Evolutionary conservation across 148 eudicot species (phyloP).

Genomic region (Cornus kousa): DNA sequence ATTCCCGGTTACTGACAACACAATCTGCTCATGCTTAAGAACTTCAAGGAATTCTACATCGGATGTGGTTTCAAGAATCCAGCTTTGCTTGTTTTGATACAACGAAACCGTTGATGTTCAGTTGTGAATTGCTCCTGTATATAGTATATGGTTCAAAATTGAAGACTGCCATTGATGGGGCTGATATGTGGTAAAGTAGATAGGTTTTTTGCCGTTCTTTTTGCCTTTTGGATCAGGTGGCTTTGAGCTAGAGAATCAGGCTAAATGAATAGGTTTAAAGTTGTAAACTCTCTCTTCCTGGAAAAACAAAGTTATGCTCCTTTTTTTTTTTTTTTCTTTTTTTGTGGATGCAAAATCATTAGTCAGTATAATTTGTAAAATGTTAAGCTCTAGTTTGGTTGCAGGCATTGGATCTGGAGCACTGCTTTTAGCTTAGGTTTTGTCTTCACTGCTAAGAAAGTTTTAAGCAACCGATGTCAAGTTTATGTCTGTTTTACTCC

Average conservation of each 20-base stretch:
- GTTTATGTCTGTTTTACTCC: too few species aligned
- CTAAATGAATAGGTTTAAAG: background rate
- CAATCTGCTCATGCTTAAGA: conserved; percentile 40
- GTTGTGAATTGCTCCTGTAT: background rate
- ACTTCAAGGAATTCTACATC: background rate
- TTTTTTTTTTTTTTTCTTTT: background rate
- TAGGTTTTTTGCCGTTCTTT: too few species aligned
- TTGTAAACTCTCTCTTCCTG: background rate
- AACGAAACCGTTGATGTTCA: background rate
- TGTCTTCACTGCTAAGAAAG: too few species aligned
- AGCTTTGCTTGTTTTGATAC: background rate
- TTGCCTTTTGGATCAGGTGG: background rate
- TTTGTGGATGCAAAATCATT: too few species aligned
- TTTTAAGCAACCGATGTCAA: too few species aligned
- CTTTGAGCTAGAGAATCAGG: background rate
- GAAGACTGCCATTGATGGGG: background rate
- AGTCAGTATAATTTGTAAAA: too few species aligned
- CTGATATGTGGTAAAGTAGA: background rate
- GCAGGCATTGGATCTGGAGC: too few species aligned
- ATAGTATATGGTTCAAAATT: background rate
- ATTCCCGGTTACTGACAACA: conserved; percentile 35
- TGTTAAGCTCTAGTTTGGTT: too few species aligned
- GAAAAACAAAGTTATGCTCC: background rate
- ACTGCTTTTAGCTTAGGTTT: too few species aligned
- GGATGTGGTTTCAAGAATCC: background rate